phyloP scores from a whole-genome alignment of 257 asterid species.

The Rhazya stricta region DNA sequence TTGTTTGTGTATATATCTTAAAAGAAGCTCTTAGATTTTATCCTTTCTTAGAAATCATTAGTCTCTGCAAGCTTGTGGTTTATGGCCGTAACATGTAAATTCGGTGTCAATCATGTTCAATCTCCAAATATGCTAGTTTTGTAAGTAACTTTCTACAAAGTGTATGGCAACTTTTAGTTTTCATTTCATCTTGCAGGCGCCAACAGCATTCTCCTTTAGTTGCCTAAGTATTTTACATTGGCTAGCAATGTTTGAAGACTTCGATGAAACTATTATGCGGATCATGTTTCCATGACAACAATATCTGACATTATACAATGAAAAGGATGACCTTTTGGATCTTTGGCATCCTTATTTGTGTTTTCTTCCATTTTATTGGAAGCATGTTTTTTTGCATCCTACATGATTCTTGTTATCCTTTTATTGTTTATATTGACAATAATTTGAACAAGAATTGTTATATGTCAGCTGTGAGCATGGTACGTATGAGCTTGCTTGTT shows the following conservation, averaged over 20 bases:
- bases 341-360: background rate
- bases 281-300: background rate
- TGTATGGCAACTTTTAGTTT: background rate
- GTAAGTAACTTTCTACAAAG: background rate
- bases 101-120: background rate
- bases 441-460: background rate
- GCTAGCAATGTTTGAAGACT: background rate
- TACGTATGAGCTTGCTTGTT: constrained; percentile 10
- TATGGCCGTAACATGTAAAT: background rate
- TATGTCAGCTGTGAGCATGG: background rate
- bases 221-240: background rate
- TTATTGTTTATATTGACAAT: background rate
- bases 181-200: no score
- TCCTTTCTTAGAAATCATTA: background rate
- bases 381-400: background rate
- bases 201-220: no score
- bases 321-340: background rate
- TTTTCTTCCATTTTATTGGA: background rate
- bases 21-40: background rate
- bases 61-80: constrained; percentile 1
- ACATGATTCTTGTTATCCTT: background rate
- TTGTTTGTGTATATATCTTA: constrained; percentile 6
- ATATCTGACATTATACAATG: background rate
- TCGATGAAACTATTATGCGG: background rate
- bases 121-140: background rate